Percentiles rank a stretch among this genome's conserved stretches.
These are phyloP conservation scores for Mycena capillaripes DNA, from an alignment of 768 basidiomycete genomes.

Conservation along the genomic window DNA sequence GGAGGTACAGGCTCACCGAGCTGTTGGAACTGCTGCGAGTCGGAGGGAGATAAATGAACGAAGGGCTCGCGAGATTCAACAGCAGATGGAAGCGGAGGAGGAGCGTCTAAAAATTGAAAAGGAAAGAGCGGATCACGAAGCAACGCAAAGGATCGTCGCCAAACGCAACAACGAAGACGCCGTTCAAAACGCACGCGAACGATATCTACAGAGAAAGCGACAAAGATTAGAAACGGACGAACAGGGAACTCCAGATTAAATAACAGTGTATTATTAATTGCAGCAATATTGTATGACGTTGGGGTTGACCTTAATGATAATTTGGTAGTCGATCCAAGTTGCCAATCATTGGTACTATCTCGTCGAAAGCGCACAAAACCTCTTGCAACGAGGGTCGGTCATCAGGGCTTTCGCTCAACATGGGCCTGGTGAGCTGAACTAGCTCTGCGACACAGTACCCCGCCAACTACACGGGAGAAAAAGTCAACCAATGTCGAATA, in stretches of 20 bases:
- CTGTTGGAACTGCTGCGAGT: conserved; percentile 87
- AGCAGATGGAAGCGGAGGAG: conserved; percentile 84
- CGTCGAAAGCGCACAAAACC: conserved; percentile 68
- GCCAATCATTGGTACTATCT: conserved; percentile 58
- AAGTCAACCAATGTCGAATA: conserved; percentile 13
- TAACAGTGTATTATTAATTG: conserved; percentile 22
- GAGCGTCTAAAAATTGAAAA: conserved; percentile 69
- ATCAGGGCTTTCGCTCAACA: conserved; percentile 68
- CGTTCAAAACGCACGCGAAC: conserved; percentile 79
- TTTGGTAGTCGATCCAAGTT: conserved; percentile 44
- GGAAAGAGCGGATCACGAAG: conserved; percentile 72
- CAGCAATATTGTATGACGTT: conserved; percentile 6
- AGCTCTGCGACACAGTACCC: conserved; percentile 73
- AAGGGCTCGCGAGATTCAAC: conserved; percentile 80
- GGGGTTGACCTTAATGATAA: background rate
- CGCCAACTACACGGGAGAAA: conserved; percentile 60
- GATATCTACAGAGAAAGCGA: conserved; percentile 86
- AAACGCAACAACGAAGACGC: conserved; percentile 84
- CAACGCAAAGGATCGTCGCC: conserved; percentile 73
- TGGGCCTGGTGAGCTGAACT: conserved; percentile 66
- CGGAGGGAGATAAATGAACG: conserved; percentile 88
- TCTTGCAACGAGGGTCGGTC: conserved; percentile 64
- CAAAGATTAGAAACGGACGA: conserved; percentile 70
- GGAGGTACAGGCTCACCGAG: conserved; percentile 70
- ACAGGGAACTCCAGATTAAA: conserved; percentile 38